These are phyloP conservation scores for Phytophthora constricta DNA, from an alignment of 352 stramenopile genomes.

Conservation along the genomic window DNA sequence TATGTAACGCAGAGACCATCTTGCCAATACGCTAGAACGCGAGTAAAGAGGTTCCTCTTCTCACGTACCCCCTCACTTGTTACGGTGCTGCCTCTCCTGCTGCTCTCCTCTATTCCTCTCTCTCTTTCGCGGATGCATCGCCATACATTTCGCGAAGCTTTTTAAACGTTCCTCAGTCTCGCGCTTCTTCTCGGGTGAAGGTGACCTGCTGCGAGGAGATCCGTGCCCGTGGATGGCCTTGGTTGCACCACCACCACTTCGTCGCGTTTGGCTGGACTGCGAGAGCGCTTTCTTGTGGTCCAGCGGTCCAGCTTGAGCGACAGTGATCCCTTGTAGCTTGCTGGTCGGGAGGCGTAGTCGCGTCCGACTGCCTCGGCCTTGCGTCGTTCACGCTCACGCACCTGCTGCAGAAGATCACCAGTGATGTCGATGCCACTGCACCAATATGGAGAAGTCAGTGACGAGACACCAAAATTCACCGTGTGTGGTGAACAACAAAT, in stretches of 20 bases:
- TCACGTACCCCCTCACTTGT: slow-evolving; percentile 4
- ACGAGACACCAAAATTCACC: too few species aligned
- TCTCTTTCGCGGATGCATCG: slow-evolving; percentile 64
- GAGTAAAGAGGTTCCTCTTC: background rate
- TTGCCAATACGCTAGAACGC: background rate
- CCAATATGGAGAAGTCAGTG: slow-evolving; percentile 7
- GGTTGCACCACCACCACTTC: slow-evolving; percentile 55
- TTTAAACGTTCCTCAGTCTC: slow-evolving; percentile 69
- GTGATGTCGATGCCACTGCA: slow-evolving; percentile 46
- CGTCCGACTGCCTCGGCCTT: slow-evolving; percentile 89
- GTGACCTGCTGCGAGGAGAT: slow-evolving; percentile 28
- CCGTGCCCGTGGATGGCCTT: slow-evolving; percentile 38
- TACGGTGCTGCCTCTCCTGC: background rate
- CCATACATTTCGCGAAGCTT: slow-evolving; percentile 83
- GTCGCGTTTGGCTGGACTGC: slow-evolving; percentile 67
- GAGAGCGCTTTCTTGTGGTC: slow-evolving; percentile 74
- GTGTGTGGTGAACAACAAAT: background rate
- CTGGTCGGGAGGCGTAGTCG: slow-evolving; percentile 91
- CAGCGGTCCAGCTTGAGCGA: slow-evolving; percentile 92
- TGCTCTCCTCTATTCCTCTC: slow-evolving; percentile 26
- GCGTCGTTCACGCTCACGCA: slow-evolving; percentile 91
- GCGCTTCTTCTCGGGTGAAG: slow-evolving; percentile 41
- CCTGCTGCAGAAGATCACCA: slow-evolving; percentile 91
- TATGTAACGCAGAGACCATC: background rate
- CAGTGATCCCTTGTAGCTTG: slow-evolving; percentile 93